A percentile compares a stretch with the other conserved stretches of the same genome.
These are phyloP conservation scores for Heliosperma pusillum DNA, from an alignment of 148 eudicot species.

Conservation along the genomic window DNA sequence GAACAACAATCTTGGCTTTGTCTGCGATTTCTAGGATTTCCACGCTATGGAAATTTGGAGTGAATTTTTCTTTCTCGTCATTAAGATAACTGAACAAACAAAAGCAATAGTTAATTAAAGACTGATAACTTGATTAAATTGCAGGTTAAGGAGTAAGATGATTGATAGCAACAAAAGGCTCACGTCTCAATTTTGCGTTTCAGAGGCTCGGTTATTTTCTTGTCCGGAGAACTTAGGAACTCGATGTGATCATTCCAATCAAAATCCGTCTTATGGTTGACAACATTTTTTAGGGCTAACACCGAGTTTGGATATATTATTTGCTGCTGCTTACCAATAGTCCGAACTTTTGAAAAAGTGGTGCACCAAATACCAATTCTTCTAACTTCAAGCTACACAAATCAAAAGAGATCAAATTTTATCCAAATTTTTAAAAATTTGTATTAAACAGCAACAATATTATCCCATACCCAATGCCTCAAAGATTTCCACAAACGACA, in stretches of 20 bases:
- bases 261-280: constrained; percentile 13
- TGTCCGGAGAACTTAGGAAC: neutral
- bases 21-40: neutral
- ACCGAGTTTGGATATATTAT: constrained; percentile 15
- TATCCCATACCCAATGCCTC: neutral
- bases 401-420: neutral
- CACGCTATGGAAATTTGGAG: neutral
- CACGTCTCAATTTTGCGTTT: neutral
- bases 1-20: neutral
- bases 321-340: neutral
- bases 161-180: neutral
- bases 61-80: too few relatives aligned
- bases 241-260: constrained; percentile 12
- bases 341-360: constrained; percentile 9
- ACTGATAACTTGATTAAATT: neutral
- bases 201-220: neutral
- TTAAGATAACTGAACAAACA: neutral
- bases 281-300: neutral
- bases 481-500: neutral
- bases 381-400: constrained; percentile 4
- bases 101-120: neutral
- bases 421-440: too few relatives aligned
- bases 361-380: constrained; percentile 16
- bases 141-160: neutral
- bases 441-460: neutral